Evolutionary conservation across 371 early-diverging fungal genomes (phyloP), one percentile per base, ranked within the genome.

Genomic region (Catenaria anguillulae): DNA sequence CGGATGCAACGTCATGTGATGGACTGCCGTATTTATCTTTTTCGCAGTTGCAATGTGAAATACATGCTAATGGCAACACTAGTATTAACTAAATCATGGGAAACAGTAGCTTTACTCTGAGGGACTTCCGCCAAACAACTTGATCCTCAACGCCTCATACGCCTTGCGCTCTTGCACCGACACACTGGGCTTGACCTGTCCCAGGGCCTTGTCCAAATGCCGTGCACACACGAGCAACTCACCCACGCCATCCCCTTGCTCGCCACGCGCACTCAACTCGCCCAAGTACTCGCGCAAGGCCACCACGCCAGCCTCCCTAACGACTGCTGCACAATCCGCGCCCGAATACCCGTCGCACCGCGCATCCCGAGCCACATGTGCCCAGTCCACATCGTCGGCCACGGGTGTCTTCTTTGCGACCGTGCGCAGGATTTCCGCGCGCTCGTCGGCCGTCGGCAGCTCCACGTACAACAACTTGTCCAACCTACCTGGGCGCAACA

Each of bases 381-480:
- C 68, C 56, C 98, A 71, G n/a, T 80, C 71, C 0, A 97, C 84
- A 58, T 80, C 77, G 8, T 68, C 46, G 19, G 68, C 77, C 19
- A 97, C 70, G 12, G 97, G 97, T 0, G 92, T 92, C 62, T 83
- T 83, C 3, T 72, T 63, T 46, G 43, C 33, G 29, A 94, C 73
- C 15, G 94, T 89, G 17, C 74, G 78, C 55, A 99, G 70, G 55
- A 99, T 97, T 55, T 94, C 92, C 17, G 75, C 70, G n/a, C 98
- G 80, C 70, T 93, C 96, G 8, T 65, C 68, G 24, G 83, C 76
- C 4, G 82, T 80, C 6, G 88, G 84, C 10, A 97, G 89, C 43
- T 95, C 97, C 56, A 97, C 75, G 64, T 96, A 97, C 37, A 97
- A 73, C 42, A 96, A 70, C 70, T 94, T 97, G 67, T 97, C 98